Base-by-base conservation (phyloP, 2,329 filamentous ascomycete species). In the Exophiala oligosperma region DNA sequence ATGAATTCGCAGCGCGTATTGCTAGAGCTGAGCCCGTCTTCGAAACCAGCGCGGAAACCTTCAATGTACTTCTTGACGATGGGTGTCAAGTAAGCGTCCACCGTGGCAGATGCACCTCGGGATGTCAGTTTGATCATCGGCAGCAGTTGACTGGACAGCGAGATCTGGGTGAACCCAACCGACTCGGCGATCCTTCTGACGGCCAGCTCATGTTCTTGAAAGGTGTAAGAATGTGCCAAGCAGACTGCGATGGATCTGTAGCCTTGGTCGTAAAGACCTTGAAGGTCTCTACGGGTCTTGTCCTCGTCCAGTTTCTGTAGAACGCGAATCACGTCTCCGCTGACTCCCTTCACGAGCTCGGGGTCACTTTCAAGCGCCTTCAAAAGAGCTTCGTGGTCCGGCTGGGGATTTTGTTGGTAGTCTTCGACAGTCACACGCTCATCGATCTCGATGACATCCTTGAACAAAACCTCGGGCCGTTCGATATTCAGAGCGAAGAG, bases 401-500 rank as follows among this genome's bases (percentile, higher is more conserved):
- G 49, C n/a, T 9, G 12, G 17, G 52, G 52, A 17, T 56, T 52
- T 24, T 60, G 52, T 26, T 48, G 41, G 37, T 52, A 73, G 41
- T 67, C 70, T 59, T 74, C 73, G 29, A 73, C 65, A 2, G 71
- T 73, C 3, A 96, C 90, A 28, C 92, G 81, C 79, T 97, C 92
- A 59, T 95, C 88, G 48, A 96, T 82, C 75, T 97, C 92, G 23
- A 96, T 81, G 0, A 97, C 91, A 32, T 79, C 80, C 70, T 91
- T 87, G 67, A 95, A 96, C 9, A 97, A 76, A 4, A 95, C 89
- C 63, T 94, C 91, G 0, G 92, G 92, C 70, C 92, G 92, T 62
- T 83, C 81, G 69, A 96, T 95, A 17, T 89, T 89, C 53, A 97
- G 77, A 70, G 96, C 92, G 68, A 97, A 97, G 64, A 97, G 96